A percentile compares a stretch with the other conserved stretches of the same genome.
phyloP scores from a whole-genome alignment of 2,329 filamentous ascomycete species.

The Trichoderma koningiopsis region DNA sequence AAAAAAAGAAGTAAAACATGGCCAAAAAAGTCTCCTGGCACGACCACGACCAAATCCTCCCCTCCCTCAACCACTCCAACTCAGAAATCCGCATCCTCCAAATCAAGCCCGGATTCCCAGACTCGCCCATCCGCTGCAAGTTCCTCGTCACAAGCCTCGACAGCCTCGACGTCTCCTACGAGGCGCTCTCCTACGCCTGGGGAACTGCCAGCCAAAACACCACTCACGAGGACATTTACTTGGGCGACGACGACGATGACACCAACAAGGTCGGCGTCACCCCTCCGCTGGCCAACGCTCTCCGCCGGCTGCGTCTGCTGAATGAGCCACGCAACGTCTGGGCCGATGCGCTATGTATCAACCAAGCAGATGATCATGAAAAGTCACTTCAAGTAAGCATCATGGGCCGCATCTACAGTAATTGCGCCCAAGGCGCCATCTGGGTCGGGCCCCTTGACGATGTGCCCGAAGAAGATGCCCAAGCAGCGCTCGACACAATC shows the following conservation, averaged over 20 bases:
- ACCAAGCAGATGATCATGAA: slow-evolving; percentile 7
- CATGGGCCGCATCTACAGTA: slow-evolving; percentile 17
- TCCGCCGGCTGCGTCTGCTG: not conserved
- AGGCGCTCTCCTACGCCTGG: slow-evolving; percentile 17
- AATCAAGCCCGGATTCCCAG: not conserved
- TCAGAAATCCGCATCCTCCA: slow-evolving; percentile 11
- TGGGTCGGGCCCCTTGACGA: not conserved
- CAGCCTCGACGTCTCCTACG: not conserved
- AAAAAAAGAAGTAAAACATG: too few relatives aligned
- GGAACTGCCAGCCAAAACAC: not conserved
- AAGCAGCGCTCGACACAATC: slow-evolving; percentile 6
- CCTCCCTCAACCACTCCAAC: not conserved
- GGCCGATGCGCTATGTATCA: slow-evolving; percentile 18
- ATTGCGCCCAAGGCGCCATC: slow-evolving; percentile 7
- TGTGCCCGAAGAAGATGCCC: not conserved
- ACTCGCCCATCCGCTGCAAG: slow-evolving; percentile 1
- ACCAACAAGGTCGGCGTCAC: not conserved
- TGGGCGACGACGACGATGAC: not conserved
- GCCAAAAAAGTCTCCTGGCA: slow-evolving; percentile 14
- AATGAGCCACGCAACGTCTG: not conserved
- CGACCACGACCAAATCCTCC: not conserved
- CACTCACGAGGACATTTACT: slow-evolving; percentile 1
- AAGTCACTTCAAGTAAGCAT: slow-evolving; percentile 15
- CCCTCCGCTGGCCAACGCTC: not conserved
- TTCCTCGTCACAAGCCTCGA: not conserved